These are phyloP conservation scores for Candida dendrica DNA, from an alignment of 805 yeast genomes.

Conservation along the genomic window DNA sequence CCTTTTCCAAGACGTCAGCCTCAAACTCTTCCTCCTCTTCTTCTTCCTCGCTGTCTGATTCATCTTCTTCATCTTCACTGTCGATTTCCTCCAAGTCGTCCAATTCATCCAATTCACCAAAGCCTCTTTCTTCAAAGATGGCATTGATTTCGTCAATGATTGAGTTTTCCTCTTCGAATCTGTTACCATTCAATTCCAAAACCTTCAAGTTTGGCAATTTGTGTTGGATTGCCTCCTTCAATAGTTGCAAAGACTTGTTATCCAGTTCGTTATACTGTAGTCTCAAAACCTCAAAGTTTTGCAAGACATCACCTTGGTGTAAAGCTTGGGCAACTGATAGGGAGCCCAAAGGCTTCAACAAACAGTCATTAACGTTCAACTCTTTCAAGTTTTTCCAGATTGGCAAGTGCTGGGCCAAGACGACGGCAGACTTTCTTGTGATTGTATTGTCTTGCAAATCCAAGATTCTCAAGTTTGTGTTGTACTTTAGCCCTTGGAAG, in stretches of 20 bases:
- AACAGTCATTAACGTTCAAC: slow-evolving; percentile 82
- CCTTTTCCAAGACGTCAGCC: slow-evolving; percentile 32
- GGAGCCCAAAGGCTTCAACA: slow-evolving; percentile 76
- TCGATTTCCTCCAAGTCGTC: slow-evolving; percentile 88
- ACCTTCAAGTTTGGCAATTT: slow-evolving; percentile 53
- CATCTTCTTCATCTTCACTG: slow-evolving; percentile 49
- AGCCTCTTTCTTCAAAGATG: slow-evolving; percentile 63
- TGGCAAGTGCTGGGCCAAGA: slow-evolving; percentile 53
- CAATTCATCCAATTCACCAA: slow-evolving; percentile 83
- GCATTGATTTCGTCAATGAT: slow-evolving; percentile 52
- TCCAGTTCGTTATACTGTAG: slow-evolving; percentile 88
- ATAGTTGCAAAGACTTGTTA: slow-evolving; percentile 49
- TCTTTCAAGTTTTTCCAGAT: slow-evolving; percentile 67
- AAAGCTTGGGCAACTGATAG: slow-evolving; percentile 44
- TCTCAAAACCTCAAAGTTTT: slow-evolving; percentile 49
- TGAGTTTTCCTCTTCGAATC: slow-evolving; percentile 83
- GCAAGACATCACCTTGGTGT: slow-evolving; percentile 28
- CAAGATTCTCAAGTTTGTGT: slow-evolving; percentile 53
- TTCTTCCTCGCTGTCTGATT: slow-evolving; percentile 30
- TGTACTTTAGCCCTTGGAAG: slow-evolving; percentile 59
- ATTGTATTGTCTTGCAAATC: slow-evolving; percentile 96
- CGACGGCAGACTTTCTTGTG: slow-evolving; percentile 58
- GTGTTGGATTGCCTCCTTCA: slow-evolving; percentile 45
- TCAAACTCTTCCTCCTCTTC: slow-evolving; percentile 41
- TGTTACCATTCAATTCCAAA: slow-evolving; percentile 89